Percentiles rank a stretch among this genome's conserved stretches.
Conservation (phyloP, 257 asterid species). For the Galeopsis tetrahit region DNA sequence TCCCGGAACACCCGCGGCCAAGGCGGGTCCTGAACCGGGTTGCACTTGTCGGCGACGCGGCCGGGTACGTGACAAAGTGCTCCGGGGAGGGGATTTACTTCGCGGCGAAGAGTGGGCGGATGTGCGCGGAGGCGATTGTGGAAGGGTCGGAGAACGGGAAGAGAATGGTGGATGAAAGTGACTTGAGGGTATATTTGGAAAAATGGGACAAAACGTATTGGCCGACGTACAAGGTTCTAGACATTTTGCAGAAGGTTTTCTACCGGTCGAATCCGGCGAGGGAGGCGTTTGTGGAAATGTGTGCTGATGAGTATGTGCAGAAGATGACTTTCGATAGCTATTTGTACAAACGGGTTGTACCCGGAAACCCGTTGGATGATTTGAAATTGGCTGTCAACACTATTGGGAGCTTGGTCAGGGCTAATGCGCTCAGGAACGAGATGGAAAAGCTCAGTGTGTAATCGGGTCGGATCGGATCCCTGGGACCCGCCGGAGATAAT, state of each 20-base stretch:
- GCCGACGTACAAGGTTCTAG: slow-evolving; percentile 92
- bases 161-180: slow-evolving; percentile 80
- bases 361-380: slow-evolving; percentile 92
- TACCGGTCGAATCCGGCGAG: slow-evolving; percentile 88
- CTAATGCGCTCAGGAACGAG: slow-evolving; percentile 84
- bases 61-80: slow-evolving; percentile 88
- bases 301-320: slow-evolving; percentile 92
- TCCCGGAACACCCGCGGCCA: slow-evolving; percentile 92
- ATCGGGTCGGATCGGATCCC: slow-evolving; percentile 27
- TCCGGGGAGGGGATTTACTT: slow-evolving; percentile 93
- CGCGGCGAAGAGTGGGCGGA: slow-evolving; percentile 90
- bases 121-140: slow-evolving; percentile 94
- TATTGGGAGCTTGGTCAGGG: slow-evolving; percentile 85
- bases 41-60: slow-evolving; percentile 89
- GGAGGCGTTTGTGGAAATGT: slow-evolving; percentile 93
- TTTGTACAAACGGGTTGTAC: slow-evolving; percentile 79
- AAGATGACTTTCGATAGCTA: slow-evolving; percentile 94
- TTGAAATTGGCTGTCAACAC: slow-evolving; percentile 88
- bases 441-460: slow-evolving; percentile 75
- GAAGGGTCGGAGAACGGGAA: slow-evolving; percentile 87
- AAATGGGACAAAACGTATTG: slow-evolving; percentile 92
- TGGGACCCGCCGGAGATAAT: neutral
- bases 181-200: slow-evolving; percentile 75
- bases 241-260: slow-evolving; percentile 83
- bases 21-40: slow-evolving; percentile 65